Evolutionary conservation across 1,139 yeast genomes (phyloP).

Genomic region (Barnettozyma hawaiiensis): DNA sequence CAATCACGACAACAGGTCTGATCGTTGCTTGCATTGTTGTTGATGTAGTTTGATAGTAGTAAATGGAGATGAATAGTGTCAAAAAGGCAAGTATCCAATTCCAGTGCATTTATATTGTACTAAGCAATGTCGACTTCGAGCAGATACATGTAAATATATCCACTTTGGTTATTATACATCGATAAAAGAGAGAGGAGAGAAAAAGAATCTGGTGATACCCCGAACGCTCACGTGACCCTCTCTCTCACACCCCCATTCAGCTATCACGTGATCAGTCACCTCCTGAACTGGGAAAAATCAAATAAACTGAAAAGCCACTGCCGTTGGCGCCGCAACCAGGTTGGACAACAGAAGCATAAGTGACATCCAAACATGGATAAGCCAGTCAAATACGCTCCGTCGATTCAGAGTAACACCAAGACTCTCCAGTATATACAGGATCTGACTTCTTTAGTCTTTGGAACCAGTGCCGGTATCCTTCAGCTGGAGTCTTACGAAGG

Average conservation of each 20-base stretch:
- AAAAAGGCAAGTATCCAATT: background rate
- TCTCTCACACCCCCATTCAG: too few species aligned
- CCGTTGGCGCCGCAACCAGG: too few species aligned
- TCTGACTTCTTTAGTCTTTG: constrained; percentile 58
- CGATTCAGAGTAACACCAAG: constrained; percentile 20
- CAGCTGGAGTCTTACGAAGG: constrained; percentile 64
- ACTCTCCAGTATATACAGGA: constrained; percentile 54
- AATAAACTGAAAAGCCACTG: too few species aligned
- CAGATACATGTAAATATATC: constrained; percentile 1
- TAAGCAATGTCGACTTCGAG: background rate
- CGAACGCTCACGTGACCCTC: too few species aligned
- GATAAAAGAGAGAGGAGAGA: too few species aligned
- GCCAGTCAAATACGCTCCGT: constrained; percentile 17
- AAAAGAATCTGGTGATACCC: too few species aligned
- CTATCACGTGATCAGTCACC: too few species aligned
- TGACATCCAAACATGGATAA: constrained; percentile 9
- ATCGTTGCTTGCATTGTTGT: background rate
- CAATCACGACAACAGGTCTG: constrained; percentile 53
- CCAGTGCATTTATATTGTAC: background rate
- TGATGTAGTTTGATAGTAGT: background rate
- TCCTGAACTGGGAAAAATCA: too few species aligned
- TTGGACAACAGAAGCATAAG: too few species aligned
- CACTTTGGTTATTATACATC: too few species aligned
- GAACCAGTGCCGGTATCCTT: constrained; percentile 67
- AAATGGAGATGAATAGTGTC: background rate